Base-by-base conservation (phyloP, 2,329 filamentous ascomycete species). In the Drechslerella stenobrocha region DNA sequence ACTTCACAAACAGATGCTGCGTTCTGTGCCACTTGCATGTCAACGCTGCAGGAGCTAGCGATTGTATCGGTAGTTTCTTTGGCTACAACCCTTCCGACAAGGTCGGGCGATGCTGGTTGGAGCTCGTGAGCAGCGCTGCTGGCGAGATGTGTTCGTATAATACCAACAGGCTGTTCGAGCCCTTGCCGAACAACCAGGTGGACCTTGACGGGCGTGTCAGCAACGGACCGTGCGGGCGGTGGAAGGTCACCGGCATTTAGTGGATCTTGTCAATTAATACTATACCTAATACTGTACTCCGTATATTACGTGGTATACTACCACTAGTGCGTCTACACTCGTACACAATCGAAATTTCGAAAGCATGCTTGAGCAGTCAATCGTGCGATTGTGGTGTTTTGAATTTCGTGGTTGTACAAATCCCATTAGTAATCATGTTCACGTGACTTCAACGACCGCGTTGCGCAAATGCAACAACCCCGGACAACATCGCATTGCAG, bases 211-310 rank as follows among this genome's bases (percentile, higher is more conserved):
- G 60, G 3, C 11, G 18, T 24, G 60, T 58, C 18, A 56, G 53
- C 22, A 66, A 66, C 15, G 60, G 60, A 2, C 53, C 40, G 1
- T 66, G 60, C 37, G 60, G 52, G 9, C 28, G 60, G 23, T 66
- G 60, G 60, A 66, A 66, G 26, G 18, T 34, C 42, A 13, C 13
- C 13, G 26, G 46, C 24, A 7, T 2, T 3, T 13, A 9, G 13
- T 37, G 11, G 34, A 37, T 13, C 15, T 5, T 37, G 34, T 13
- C 6, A 4, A 37, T 37, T 3, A 13, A 37, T 37, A 37, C 15
- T 9, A 13, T 5, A 13, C 11, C 15, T 13, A 13, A 3, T 3
- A 37, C 11, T 15, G 30, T 32, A n/a, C n/a, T n/a, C n/a, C n/a
- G n/a, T n/a, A n/a, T n/a, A n/a, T n/a, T n/a, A n/a, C n/a, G n/a